A percentile compares a stretch with the other conserved stretches of the same genome.
Evolutionary conservation across 1,139 yeast species (phyloP).

Genomic region (Geotrichum cucujoidarum): DNA sequence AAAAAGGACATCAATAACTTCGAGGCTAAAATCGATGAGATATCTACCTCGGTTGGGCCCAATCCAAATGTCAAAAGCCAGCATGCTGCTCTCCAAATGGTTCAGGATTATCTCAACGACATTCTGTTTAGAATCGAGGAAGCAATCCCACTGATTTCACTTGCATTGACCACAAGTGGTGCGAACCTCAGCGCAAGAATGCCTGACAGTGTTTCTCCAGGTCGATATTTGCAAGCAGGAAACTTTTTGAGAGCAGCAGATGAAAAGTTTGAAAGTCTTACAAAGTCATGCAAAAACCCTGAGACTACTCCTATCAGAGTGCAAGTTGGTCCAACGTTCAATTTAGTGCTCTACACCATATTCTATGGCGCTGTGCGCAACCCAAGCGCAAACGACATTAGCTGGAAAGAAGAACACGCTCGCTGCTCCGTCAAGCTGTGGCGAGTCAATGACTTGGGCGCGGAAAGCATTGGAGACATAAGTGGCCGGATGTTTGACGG

Average conservation of each 20-base stretch:
- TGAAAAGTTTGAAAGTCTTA: constrained; percentile 7
- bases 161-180: constrained; percentile 67
- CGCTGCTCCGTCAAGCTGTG: constrained; percentile 47
- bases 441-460: constrained; percentile 29
- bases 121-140: constrained; percentile 56
- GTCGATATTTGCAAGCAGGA: constrained; percentile 62
- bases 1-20: constrained; percentile 57
- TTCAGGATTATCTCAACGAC: constrained; percentile 48
- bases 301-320: constrained; percentile 17
- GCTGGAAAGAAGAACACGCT: constrained; percentile 75
- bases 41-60: not conserved
- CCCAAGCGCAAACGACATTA: constrained; percentile 42
- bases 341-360: constrained; percentile 56
- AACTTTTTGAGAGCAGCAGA: constrained; percentile 46
- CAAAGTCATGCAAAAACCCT: not conserved
- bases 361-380: constrained; percentile 55
- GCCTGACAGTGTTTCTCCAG: constrained; percentile 58
- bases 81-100: constrained; percentile 44
- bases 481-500: constrained; percentile 10
- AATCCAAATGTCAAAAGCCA: constrained; percentile 26
- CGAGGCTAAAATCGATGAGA: constrained; percentile 45
- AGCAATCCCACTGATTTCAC: constrained; percentile 62
- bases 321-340: constrained; percentile 60
- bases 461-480: constrained; percentile 2
- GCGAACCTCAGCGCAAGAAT: constrained; percentile 53